Evolutionary conservation across 2,329 filamentous ascomycete genomes (phyloP).

Genomic region (Didymellaceae sp.): DNA sequence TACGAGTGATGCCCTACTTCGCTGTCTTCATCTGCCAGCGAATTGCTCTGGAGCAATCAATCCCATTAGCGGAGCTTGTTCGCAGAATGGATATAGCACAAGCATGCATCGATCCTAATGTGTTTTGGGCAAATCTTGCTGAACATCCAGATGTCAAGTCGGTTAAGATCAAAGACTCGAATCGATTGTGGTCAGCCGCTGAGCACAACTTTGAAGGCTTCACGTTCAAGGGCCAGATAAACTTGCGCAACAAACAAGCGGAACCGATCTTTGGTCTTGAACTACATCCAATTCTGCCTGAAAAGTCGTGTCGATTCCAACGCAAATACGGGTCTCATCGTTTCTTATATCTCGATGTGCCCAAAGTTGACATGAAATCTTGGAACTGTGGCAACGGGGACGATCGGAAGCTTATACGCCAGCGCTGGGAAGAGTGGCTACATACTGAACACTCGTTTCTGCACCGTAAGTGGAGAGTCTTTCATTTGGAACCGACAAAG

Average conservation of each 20-base stretch:
- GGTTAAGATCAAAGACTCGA: conserved; percentile 20
- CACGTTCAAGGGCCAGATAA: conserved; percentile 44
- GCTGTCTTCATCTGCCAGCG: conserved; percentile 44
- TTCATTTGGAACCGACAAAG: conserved; percentile 49
- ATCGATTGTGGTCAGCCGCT: conserved; percentile 35
- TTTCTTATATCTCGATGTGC: conserved; percentile 51
- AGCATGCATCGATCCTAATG: conserved; percentile 18
- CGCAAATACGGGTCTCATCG: conserved; percentile 49
- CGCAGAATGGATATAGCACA: conserved; percentile 11
- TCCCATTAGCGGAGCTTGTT: conserved; percentile 25
- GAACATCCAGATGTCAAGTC: neutral
- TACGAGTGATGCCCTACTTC: conserved; percentile 37
- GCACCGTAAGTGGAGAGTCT: conserved; percentile 51
- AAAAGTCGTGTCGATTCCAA: conserved; percentile 47
- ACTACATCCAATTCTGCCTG: conserved; percentile 34
- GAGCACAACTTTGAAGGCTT: conserved; percentile 34
- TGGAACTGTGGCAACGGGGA: neutral
- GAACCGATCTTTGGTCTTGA: conserved; percentile 35
- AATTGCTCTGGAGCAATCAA: conserved; percentile 25
- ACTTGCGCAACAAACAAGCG: conserved; percentile 21
- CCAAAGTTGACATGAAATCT: conserved; percentile 20
- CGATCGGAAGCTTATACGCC: conserved; percentile 24
- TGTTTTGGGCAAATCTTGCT: conserved; percentile 31
- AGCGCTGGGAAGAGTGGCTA: conserved; percentile 46
- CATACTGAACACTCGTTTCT: conserved; percentile 47